Evolutionary conservation across 176 grass and related monocot genomes (phyloP).

Genomic region (Oryza punctata): DNA sequence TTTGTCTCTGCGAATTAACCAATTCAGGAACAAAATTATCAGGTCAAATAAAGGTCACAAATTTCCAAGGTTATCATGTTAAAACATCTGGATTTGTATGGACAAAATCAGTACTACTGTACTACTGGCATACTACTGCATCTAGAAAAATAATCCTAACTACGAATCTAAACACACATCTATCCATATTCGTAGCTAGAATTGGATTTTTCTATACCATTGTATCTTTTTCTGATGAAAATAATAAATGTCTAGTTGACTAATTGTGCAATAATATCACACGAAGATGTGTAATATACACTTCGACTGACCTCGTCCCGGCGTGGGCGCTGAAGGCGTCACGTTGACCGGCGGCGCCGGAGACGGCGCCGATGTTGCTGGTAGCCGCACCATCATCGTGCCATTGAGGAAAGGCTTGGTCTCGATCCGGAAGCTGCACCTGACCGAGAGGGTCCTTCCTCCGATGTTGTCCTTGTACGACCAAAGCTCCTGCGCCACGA

Average conservation of each 20-base stretch:
- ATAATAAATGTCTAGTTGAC: too few species aligned
- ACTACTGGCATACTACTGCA: too few species aligned
- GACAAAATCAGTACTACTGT: too few species aligned
- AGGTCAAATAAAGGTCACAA: neutral
- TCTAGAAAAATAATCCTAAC: too few species aligned
- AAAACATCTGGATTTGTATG: too few species aligned
- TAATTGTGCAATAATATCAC: too few species aligned
- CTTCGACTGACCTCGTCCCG: conserved; percentile 21
- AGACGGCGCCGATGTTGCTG: neutral
- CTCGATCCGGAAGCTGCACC: conserved; percentile 55
- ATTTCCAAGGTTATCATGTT: neutral
- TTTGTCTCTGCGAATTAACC: conserved; percentile 21
- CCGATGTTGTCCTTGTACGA: neutral
- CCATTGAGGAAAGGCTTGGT: conserved; percentile 27
- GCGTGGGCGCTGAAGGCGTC: neutral
- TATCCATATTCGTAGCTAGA: too few species aligned
- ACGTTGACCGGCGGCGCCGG: neutral
- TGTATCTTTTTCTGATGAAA: too few species aligned
- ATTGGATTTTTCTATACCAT: too few species aligned
- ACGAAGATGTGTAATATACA: too few species aligned
- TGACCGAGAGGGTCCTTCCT: conserved; percentile 25
- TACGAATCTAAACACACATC: too few species aligned
- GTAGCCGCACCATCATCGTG: neutral
- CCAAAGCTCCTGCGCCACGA: neutral
- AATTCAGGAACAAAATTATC: neutral